phyloP scores from a whole-genome alignment of 192 early-diverging fungal genomes.

The Linnemannia schmuckeri region DNA sequence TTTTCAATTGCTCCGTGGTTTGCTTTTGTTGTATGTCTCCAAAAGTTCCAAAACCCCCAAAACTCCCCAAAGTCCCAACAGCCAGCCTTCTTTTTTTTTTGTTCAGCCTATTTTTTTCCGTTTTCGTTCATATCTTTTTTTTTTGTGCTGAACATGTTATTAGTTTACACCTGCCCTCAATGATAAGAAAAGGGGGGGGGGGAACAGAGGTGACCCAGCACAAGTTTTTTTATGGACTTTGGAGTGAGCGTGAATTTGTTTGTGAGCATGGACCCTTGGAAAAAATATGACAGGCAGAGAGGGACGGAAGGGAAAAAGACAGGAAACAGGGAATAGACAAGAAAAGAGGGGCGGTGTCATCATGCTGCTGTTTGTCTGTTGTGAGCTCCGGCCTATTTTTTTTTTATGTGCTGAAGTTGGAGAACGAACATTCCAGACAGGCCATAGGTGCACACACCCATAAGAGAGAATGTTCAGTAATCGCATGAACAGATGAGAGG shows the following conservation, averaged over 20 bases:
- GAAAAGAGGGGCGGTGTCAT: background rate
- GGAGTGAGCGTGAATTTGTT: background rate
- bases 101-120: background rate
- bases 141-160: background rate
- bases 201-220: background rate
- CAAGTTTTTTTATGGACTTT: background rate
- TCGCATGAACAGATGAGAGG: background rate
- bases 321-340: background rate
- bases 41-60: background rate
- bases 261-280: constrained; percentile 14
- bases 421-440: constrained; percentile 2
- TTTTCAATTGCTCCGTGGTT: background rate
- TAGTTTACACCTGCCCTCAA: background rate
- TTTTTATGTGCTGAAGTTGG: background rate
- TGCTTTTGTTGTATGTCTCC: background rate
- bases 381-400: background rate
- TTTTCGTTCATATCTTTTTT: background rate
- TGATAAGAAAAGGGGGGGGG: background rate
- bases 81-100: background rate
- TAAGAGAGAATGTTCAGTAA: background rate
- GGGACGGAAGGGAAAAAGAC: background rate
- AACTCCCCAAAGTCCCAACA: background rate
- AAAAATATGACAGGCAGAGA: background rate
- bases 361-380: background rate
- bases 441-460: background rate